phyloP scores from a whole-genome alignment of 208 protist species.

The Wallacemonas collosoma region DNA sequence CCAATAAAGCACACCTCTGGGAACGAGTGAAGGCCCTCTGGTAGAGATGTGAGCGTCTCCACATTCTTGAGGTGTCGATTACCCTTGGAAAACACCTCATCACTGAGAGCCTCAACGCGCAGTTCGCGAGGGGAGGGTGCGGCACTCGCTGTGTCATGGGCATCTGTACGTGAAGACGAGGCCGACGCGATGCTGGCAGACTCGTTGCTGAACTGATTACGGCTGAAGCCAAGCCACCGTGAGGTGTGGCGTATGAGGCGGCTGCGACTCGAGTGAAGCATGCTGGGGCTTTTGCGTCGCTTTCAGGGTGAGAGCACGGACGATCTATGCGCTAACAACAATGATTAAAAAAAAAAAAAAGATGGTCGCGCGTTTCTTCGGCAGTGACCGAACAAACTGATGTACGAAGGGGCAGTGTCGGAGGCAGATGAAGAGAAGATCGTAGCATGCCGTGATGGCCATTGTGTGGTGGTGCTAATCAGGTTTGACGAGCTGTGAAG shows the following conservation, averaged over 20 bases:
- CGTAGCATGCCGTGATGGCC: too few species aligned
- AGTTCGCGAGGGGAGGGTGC: constrained; percentile 28
- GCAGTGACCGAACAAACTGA: not conserved
- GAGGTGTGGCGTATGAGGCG: not conserved
- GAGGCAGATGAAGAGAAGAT: not conserved
- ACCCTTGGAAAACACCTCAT: constrained; percentile 82
- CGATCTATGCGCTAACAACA: not conserved
- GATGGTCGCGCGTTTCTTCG: not conserved
- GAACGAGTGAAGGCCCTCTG: constrained; percentile 87
- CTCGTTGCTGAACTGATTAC: too few species aligned
- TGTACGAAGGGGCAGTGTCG: not conserved
- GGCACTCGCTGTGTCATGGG: not conserved
- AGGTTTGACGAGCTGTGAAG: too few species aligned
- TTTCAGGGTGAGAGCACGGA: too few species aligned
- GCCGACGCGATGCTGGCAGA: not conserved
- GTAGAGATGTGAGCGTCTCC: constrained; percentile 67
- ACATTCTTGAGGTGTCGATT: constrained; percentile 89
- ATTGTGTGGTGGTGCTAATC: too few species aligned
- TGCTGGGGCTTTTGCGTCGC: not conserved
- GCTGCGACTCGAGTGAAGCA: not conserved
- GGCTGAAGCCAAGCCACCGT: too few species aligned
- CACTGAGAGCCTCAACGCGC: constrained; percentile 51
- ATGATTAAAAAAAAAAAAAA: not conserved
- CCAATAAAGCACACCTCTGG: constrained; percentile 92
- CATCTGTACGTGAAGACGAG: not conserved